Evolutionary conservation across 106 monocot genomes (phyloP).

Genomic region (Gastrodia elata): DNA sequence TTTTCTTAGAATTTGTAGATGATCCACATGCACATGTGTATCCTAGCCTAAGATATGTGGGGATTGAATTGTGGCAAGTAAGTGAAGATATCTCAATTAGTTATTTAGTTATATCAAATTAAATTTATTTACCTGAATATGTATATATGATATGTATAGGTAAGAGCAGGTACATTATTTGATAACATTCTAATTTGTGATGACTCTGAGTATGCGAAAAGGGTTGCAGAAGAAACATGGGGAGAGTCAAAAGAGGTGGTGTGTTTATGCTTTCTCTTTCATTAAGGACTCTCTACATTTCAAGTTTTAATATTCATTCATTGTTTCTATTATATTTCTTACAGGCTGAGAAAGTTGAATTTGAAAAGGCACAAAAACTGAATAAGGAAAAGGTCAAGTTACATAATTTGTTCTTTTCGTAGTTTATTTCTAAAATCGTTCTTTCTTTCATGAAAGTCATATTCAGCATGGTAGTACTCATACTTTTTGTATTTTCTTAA

Average conservation of each 20-base stretch:
- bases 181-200: slow-evolving; percentile 71
- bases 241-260: slow-evolving; percentile 73
- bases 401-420: neutral
- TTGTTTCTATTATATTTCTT: neutral
- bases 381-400: slow-evolving; percentile 10
- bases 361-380: slow-evolving; percentile 12
- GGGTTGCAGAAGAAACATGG: slow-evolving; percentile 80
- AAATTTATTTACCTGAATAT: neutral
- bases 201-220: slow-evolving; percentile 73
- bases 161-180: slow-evolving; percentile 76
- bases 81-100: neutral
- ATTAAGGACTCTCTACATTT: neutral
- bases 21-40: slow-evolving; percentile 63
- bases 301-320: neutral
- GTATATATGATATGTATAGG: slow-evolving; percentile 53
- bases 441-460: neutral
- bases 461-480: neutral
- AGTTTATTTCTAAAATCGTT: neutral
- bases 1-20: slow-evolving; percentile 61
- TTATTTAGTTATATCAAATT: neutral
- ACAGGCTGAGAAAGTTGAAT: slow-evolving; percentile 49
- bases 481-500: neutral
- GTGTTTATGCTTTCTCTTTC: neutral
- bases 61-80: slow-evolving; percentile 64
- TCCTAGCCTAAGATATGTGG: slow-evolving; percentile 62